Evolutionary conservation across 2,329 filamentous ascomycete genomes (phyloP), one percentile per base, ranked within the genome.

Genomic region (Mycosphaerella arachidis): DNA sequence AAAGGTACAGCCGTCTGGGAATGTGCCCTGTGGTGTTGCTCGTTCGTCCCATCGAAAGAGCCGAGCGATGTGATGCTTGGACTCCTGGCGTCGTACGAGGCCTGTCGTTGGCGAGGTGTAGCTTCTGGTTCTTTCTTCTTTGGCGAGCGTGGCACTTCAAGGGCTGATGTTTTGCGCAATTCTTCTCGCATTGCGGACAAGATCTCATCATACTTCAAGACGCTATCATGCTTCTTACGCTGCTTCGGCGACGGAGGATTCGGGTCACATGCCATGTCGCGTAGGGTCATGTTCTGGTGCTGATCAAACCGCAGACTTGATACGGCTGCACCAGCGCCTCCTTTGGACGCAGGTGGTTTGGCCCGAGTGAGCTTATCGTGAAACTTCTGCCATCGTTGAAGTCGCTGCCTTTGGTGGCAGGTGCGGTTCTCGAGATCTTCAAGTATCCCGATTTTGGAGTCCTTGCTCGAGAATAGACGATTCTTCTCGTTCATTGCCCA

Each of bases 351-450:
- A 27, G 58, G 52, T 6, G 58, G 60, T 20, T 65, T 66, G 13
- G 60, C 58, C 6, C 59, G 59, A n/a, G 68, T 59, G 16, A 73
- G 53, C 33, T 65, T 63, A 16, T 62, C 83, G 79, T 78, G 76
- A 62, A 91, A 91, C n/a, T 79, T 79, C 66, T 88, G 82, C 92
- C 91, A 96, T 72, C 82, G 86, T 55, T 84, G 80, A 30, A 96
- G 73, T 43, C 91, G 84, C 48, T 82, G 81, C 56, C 83, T 82
- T 67, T 96, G 91, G 6, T 82, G 77, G 48, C 79, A 77, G 0
- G 94, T 84, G 13, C 90, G 83, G 20, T 75, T 74, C 56, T 93
- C 88, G 5, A 97, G 76, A 69, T 92, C 86, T 62, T 89, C 82
- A 20, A 96, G 70, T 1, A 92, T 74, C 0, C 86, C 84, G 6